Percentiles rank a stretch among this genome's conserved stretches.
Evolutionary conservation across 2,329 filamentous ascomycete species (phyloP).

Genomic region (Botrytis byssoidea): DNA sequence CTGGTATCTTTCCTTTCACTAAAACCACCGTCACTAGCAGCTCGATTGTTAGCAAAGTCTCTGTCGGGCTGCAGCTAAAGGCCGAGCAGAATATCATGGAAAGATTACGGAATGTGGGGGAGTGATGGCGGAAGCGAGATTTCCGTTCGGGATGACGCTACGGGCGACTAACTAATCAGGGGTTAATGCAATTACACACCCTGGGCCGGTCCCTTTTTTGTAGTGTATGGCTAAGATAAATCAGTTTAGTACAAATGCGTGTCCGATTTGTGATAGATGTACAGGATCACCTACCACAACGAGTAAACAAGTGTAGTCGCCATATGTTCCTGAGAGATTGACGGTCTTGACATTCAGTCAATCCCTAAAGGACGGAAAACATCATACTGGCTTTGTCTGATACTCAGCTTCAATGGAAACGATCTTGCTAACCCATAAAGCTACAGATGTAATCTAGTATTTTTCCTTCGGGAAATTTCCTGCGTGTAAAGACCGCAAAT

Average conservation of each 20-base stretch:
- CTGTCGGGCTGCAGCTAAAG: background rate
- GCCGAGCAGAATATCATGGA: background rate
- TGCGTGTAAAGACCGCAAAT: background rate
- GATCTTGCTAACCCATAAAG: background rate
- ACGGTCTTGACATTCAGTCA: background rate
- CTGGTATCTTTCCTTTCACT: background rate
- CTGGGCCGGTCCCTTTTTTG: too few relatives aligned
- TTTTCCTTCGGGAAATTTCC: background rate
- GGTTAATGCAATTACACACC: background rate
- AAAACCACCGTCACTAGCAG: background rate
- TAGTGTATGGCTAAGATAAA: background rate
- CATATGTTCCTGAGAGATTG: background rate
- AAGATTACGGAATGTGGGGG: background rate
- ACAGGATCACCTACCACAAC: background rate
- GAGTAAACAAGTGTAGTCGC: background rate
- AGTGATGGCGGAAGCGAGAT: background rate
- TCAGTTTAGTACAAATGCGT: background rate
- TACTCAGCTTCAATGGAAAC: background rate
- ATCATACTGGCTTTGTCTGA: background rate
- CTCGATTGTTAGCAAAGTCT: background rate
- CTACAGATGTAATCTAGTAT: background rate
- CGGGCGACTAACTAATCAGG: background rate
- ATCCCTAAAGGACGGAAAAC: background rate
- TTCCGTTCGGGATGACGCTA: background rate
- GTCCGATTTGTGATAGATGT: background rate